A percentile compares a stretch with the other conserved stretches of the same genome.
phyloP scores from a whole-genome alignment of 768 basidiomycete genomes.

The Serendipita sp. region DNA sequence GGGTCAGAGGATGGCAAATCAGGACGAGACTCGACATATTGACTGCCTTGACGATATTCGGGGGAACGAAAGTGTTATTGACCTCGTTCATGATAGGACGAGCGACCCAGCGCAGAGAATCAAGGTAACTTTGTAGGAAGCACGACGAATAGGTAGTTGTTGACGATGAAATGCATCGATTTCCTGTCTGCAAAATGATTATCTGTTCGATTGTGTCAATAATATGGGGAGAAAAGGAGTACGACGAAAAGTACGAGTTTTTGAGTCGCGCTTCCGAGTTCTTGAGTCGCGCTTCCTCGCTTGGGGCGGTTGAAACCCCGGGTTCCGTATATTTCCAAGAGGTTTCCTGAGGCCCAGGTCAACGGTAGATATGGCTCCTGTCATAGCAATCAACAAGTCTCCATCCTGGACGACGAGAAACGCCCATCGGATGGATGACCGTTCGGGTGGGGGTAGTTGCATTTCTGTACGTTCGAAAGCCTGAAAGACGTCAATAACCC shows the following conservation, averaged over 20 bases:
- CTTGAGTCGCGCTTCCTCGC: slow-evolving; percentile 79
- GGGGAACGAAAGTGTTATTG: slow-evolving; percentile 14
- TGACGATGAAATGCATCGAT: slow-evolving; percentile 10
- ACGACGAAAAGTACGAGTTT: slow-evolving; percentile 9
- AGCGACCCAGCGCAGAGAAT: slow-evolving; percentile 10
- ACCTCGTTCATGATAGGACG: slow-evolving; percentile 12
- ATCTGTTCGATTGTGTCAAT: slow-evolving; percentile 6
- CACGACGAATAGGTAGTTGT: slow-evolving; percentile 9
- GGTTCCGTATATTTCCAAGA: slow-evolving; percentile 26
- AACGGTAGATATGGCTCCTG: slow-evolving; percentile 24
- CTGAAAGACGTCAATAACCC: no score
- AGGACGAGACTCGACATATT: not conserved
- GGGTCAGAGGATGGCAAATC: not conserved
- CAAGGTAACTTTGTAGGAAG: slow-evolving; percentile 10
- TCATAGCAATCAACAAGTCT: slow-evolving; percentile 28
- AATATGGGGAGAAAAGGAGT: not conserved
- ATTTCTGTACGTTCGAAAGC: slow-evolving; percentile 6
- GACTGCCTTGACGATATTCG: slow-evolving; percentile 11
- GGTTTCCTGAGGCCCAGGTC: slow-evolving; percentile 21
- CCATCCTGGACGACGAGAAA: slow-evolving; percentile 33
- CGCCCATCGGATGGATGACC: slow-evolving; percentile 49
- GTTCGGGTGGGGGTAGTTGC: slow-evolving; percentile 70
- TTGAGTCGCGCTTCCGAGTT: slow-evolving; percentile 46
- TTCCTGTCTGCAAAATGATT: slow-evolving; percentile 16
- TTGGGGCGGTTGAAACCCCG: slow-evolving; percentile 10